Evolutionary conservation across 169 alveolate genomes (phyloP).

Genomic region (Cryptosporidium muris): DNA sequence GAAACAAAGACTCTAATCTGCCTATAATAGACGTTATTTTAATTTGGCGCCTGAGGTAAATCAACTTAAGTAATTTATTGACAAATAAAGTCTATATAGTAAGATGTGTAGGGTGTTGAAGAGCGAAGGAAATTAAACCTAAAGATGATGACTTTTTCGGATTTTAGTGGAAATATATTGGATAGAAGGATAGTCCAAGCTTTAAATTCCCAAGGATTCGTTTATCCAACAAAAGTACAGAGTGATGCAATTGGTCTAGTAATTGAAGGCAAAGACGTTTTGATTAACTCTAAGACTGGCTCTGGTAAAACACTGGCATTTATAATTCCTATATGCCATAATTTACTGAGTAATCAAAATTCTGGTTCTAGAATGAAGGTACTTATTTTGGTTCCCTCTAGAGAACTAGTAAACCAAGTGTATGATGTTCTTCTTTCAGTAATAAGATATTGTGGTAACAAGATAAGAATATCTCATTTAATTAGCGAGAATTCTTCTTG

Average conservation of each 20-base stretch:
- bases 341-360: slow-evolving; percentile 15
- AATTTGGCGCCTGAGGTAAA: too few relatives aligned
- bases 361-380: slow-evolving; percentile 14
- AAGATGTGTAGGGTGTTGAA: neutral
- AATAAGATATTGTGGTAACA: slow-evolving; percentile 35
- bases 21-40: too few relatives aligned
- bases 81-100: too few relatives aligned
- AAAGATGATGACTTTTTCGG: slow-evolving; percentile 30
- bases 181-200: slow-evolving; percentile 61
- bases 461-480: slow-evolving; percentile 1
- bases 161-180: slow-evolving; percentile 28
- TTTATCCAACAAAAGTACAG: slow-evolving; percentile 48
- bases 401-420: slow-evolving; percentile 49
- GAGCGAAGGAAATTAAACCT: neutral
- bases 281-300: slow-evolving; percentile 54
- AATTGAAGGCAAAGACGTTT: slow-evolving; percentile 50
- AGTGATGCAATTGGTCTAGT: slow-evolving; percentile 19
- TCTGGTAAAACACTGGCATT: slow-evolving; percentile 65
- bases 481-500: neutral
- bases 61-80: neutral
- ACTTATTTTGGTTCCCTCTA: slow-evolving; percentile 55
- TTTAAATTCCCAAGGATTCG: slow-evolving; percentile 12
- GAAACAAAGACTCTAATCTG: too few relatives aligned
- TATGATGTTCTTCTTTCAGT: slow-evolving; percentile 34
- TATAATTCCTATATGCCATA: slow-evolving; percentile 66